phyloP scores from a whole-genome alignment of 139 green algal species.

The Chlorella sp. region DNA sequence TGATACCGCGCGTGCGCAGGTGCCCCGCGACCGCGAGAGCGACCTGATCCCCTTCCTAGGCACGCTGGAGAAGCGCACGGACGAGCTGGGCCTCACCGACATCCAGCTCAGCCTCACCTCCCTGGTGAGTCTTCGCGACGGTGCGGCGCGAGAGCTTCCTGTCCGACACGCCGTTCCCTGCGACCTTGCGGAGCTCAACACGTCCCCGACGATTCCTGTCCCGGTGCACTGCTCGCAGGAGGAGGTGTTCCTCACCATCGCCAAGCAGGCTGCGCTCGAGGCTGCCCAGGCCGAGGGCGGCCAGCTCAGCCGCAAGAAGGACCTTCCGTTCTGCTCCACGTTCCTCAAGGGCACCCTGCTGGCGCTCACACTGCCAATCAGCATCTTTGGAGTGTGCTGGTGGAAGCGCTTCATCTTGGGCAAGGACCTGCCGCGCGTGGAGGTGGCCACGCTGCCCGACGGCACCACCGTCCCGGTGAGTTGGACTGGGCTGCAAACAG shows the following conservation, averaged over 20 bases:
- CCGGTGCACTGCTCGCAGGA: too few relatives aligned
- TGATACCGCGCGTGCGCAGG: neutral
- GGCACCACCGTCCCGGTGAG: constrained; percentile 4
- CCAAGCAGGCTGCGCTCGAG: constrained; percentile 29
- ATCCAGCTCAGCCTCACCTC: constrained; percentile 60
- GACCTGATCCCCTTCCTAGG: constrained; percentile 51
- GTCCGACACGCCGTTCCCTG: too few relatives aligned
- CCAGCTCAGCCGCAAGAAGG: neutral
- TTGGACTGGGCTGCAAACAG: too few relatives aligned
- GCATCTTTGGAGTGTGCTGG: neutral
- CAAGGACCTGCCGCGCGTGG: neutral
- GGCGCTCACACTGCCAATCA: neutral
- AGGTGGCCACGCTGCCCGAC: neutral
- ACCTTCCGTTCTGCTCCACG: constrained; percentile 3
- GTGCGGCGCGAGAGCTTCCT: too few relatives aligned
- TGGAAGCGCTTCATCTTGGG: constrained; percentile 1
- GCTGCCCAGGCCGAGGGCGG: neutral
- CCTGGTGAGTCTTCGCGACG: constrained; percentile 25
- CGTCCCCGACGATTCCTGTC: too few relatives aligned
- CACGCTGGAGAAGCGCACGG: constrained; percentile 37
- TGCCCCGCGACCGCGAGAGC: constrained; percentile 32
- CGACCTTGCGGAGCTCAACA: too few relatives aligned
- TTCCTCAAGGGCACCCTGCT: neutral
- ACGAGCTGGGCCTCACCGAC: constrained; percentile 53
- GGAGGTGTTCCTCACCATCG: constrained; percentile 84